A percentile compares a stretch with the other conserved stretches of the same genome.
phyloP scores from a whole-genome alignment of 78 protist genomes.

The slime mould (Dictyostelium discoideum) region DNA sequence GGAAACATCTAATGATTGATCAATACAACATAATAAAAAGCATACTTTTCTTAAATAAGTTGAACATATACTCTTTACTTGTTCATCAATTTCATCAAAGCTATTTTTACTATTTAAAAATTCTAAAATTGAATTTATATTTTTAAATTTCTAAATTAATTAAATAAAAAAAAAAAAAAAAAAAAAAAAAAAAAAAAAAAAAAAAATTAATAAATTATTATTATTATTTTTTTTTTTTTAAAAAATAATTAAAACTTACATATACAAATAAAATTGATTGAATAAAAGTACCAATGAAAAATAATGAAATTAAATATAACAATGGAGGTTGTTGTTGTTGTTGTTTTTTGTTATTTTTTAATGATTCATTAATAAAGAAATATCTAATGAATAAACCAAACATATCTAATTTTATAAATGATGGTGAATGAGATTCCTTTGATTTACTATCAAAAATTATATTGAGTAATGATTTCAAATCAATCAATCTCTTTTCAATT shows the following conservation, averaged over 20 bases:
- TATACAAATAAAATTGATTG: conserved; percentile 3
- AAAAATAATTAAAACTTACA: neutral
- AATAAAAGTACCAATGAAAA: conserved; percentile 7
- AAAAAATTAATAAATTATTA: neutral
- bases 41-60: neutral
- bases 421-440: neutral
- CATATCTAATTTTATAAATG: conserved; percentile 25
- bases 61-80: neutral
- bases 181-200: neutral
- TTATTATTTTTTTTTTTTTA: no score
- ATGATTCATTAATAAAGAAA: conserved; percentile 1
- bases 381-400: conserved; percentile 20
- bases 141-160: neutral
- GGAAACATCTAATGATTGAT: neutral
- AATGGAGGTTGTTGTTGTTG: conserved; percentile 4
- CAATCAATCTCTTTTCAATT: neutral
- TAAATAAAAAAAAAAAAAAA: neutral
- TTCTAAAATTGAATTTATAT: conserved; percentile 1
- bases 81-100: neutral
- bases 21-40: conserved; percentile 4
- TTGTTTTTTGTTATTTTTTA: neutral
- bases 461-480: neutral
- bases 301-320: neutral
- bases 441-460: neutral
- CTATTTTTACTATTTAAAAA: neutral